Evolutionary conservation across 108 stramenopile genomes (phyloP).

Genomic region (Mayamaea pseudoterrestris): DNA sequence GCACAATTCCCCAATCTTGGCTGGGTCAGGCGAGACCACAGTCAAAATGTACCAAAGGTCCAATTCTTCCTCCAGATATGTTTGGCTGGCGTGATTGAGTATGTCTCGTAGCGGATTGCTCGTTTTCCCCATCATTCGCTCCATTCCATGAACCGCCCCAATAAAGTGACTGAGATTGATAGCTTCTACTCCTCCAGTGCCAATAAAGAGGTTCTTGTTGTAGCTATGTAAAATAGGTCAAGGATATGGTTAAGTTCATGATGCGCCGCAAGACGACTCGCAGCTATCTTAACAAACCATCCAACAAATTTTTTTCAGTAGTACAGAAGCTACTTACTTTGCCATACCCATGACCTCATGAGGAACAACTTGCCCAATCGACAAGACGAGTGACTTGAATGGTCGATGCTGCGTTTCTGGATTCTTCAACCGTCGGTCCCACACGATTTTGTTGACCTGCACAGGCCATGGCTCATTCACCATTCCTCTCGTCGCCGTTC

Average conservation of each 20-base stretch:
- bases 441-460: conserved; percentile 86
- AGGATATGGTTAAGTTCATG: too few relatives aligned
- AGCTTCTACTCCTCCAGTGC: conserved; percentile 83
- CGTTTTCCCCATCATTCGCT: conserved; percentile 88
- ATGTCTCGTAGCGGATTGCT: conserved; percentile 84
- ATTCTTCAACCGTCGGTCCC: conserved; percentile 54
- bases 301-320: too few relatives aligned
- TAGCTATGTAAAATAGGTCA: too few relatives aligned
- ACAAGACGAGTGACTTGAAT: conserved; percentile 50
- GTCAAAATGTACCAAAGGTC: conserved; percentile 86
- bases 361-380: conserved; percentile 87
- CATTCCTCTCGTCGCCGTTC: conserved; percentile 28
- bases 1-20: conserved; percentile 36
- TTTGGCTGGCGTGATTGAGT: conserved; percentile 73
- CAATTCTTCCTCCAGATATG: conserved; percentile 49
- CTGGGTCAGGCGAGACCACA: conserved; percentile 44
- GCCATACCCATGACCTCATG: conserved; percentile 97
- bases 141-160: conserved; percentile 95
- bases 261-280: too few relatives aligned
- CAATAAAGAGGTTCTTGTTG: conserved; percentile 89
- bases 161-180: conserved; percentile 94
- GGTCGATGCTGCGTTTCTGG: conserved; percentile 6
- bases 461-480: conserved; percentile 81
- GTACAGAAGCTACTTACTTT: too few relatives aligned
- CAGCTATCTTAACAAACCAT: too few relatives aligned